Base-by-base conservation (phyloP, 441 rosid genomes). In the Theobroma grandiflorum region DNA sequence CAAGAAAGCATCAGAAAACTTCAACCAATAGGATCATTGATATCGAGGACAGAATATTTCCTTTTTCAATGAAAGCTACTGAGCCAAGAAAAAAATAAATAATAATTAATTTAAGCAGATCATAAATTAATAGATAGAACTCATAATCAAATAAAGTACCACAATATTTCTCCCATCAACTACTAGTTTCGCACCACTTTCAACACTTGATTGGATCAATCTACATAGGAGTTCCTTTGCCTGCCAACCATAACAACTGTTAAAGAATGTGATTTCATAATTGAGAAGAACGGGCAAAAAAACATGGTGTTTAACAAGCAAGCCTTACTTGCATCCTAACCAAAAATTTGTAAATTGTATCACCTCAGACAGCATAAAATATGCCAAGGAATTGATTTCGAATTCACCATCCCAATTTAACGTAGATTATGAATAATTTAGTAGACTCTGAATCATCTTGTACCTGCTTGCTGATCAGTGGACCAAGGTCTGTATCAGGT, bases 381-480 rank as follows among this genome's bases (percentile, higher is more conserved):
- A n/a, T 20, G 37, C 0, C 1, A 53, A 72, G 26, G 49, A 20
- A 64, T 35, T 43, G 63, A 65, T 20, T 49, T 82, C 64, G 52
- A 45, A 16, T 3, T 76, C 59, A 49, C 45, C 61, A 45, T 47
- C 18, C 49, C 12, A n/a, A 15, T n/a, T 63, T 6, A 26, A 71
- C 14, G 43, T 35, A 71, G n/a, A 15, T 16, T 14, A 49, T 31
- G 20, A 16, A 49, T 26, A 50, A 71, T 50, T 31, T 16, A 50
- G 59, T 2, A 38, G 33, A 65, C 45, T 11, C 11, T 35, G 52
- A 52, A 43, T 20, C 16, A 75, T 26, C 35, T 31, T 55, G 31
- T 74, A 86, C 91, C 87, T 88, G 89, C 79, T 86, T 85, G 89
- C 86, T 87, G 81, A 88, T 91, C 55, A 92, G 89, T 57, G 94